A percentile compares a stretch with the other conserved stretches of the same genome.
Conservation (phyloP, 306 rosid species). For the Rosa persica region DNA sequence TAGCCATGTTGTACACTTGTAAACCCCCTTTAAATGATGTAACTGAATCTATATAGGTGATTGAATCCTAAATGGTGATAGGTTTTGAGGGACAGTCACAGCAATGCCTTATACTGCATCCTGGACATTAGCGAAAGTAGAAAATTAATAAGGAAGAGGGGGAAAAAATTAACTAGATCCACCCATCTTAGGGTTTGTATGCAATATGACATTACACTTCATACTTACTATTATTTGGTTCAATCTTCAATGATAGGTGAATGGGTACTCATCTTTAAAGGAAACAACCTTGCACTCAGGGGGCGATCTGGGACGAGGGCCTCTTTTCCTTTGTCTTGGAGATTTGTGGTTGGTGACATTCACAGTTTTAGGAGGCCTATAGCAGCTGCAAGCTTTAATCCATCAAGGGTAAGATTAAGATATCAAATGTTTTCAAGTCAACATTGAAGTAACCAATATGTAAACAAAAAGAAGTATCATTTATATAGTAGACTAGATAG, state of each 20-base stretch:
- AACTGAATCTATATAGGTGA: background rate
- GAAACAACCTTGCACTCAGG: slow-evolving; percentile 69
- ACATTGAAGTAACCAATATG: background rate
- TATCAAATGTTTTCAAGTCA: background rate
- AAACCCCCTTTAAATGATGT: background rate
- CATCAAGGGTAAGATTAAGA: slow-evolving; percentile 67
- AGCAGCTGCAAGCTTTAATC: slow-evolving; percentile 96
- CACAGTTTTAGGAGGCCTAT: slow-evolving; percentile 79
- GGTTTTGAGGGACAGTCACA: background rate
- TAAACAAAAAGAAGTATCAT: background rate
- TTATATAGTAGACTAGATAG: background rate
- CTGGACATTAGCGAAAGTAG: background rate
- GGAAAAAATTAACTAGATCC: slow-evolving; percentile 15
- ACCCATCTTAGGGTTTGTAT: slow-evolving; percentile 8
- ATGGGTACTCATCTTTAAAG: slow-evolving; percentile 91
- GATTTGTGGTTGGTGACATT: slow-evolving; percentile 84
- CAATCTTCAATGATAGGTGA: slow-evolving; percentile 58
- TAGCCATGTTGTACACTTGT: background rate
- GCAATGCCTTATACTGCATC: background rate
- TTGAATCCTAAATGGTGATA: background rate
- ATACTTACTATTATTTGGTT: slow-evolving; percentile 18
- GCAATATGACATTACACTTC: background rate
- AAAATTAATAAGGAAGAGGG: background rate
- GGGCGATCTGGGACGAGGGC: slow-evolving; percentile 89
- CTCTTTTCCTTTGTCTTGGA: slow-evolving; percentile 88